Base-by-base conservation (phyloP, 169 alveolate genomes). In the Cryptosporidium xiaoi region DNA sequence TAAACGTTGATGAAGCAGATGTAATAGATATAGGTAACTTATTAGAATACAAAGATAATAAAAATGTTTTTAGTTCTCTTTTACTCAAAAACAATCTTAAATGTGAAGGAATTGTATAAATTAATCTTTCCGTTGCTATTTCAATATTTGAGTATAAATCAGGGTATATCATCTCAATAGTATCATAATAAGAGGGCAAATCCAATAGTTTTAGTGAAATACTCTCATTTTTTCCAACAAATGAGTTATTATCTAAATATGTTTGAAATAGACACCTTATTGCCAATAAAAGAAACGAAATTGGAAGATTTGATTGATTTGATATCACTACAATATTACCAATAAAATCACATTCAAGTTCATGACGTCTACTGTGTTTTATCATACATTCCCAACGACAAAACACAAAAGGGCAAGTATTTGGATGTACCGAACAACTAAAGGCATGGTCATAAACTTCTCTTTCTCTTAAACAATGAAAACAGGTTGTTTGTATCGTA, bases 361-460 rank as follows among this genome's bases (percentile, higher is more conserved):
- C 84, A 83, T 95, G 98, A 6, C 94, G 82, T 27, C 95, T 91
- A 46, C 93, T 93, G 71, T 95, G 93, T 40, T 85, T 66, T 83
- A 94, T 87, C 77, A 95, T 92, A 40, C 98, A 95, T 20, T 93
- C 93, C 93, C 94, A 93, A 31, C 96, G 93, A 56, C 98, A 95
- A 71, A 95, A 95, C 65, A 92, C 95, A 53, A 84, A 91, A 46
- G 94, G 93, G 51, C 98, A 95, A 10, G 95, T 92, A 66, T 94
- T 90, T 48, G 98, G 98, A 68, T 93, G 91, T 3, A 83, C 71
- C 1, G 98, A 95, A 64, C 98, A 95, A 1, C 96, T 84, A 51
- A 92, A 84, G 13, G 93, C 92, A 24, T 83, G 93, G 16, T 90
- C 65, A 51, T 91, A 71, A 13, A 67, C 83, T 29, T 55, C 90